Base-by-base conservation (phyloP, 2,329 filamentous ascomycete species). In the Ophiosphaerella herpotricha region DNA sequence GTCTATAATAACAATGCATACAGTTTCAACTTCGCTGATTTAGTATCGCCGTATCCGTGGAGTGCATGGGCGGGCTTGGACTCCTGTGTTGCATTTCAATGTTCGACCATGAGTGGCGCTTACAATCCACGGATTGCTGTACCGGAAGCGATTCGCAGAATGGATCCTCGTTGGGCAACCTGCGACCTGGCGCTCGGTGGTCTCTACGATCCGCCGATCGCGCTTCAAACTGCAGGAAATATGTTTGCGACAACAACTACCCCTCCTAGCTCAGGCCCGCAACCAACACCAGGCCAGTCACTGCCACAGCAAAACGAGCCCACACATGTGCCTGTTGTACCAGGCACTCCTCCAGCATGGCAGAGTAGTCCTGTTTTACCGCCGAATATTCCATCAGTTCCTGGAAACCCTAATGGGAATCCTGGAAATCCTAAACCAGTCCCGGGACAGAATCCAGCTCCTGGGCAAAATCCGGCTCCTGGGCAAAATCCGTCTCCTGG, bases 281-380 rank as follows among this genome's bases (percentile, higher is more conserved):
- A 33, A 16, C 39, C 46, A 8, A 42, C 39, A 9, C 57, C 57
- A 24, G 48, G 50, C 32, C 58, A 76, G 75, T 0, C 44, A 14
- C 46, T 45, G 5, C 50, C 57, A 32, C 46, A 50, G 31, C 37
- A 41, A 29, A 49, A 45, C n/a, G 34, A 50, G 33, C 53, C 57
- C n/a, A 48, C 53, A 11, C 39, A 49, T 44, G 43, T 43, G 2
- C 50, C 47, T 5, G 43, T 34, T 13, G 43, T 39, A 26, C 50
- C 53, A 12, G 40, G 14, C 32, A 5, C 9, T 4, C 46, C 46
- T 43, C 14, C 29, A 26, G 29, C 47, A 31, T 41, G 47, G 41
- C 47, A 39, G 13, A 50, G 23, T 31, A 42, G 38, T 24, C 47
- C 47, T 21, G 29, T 37, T 38, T 31, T 11, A 31, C 39, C 39